phyloP scores from a whole-genome alignment of 2,329 filamentous ascomycete species.

The Fusarium compactum region DNA sequence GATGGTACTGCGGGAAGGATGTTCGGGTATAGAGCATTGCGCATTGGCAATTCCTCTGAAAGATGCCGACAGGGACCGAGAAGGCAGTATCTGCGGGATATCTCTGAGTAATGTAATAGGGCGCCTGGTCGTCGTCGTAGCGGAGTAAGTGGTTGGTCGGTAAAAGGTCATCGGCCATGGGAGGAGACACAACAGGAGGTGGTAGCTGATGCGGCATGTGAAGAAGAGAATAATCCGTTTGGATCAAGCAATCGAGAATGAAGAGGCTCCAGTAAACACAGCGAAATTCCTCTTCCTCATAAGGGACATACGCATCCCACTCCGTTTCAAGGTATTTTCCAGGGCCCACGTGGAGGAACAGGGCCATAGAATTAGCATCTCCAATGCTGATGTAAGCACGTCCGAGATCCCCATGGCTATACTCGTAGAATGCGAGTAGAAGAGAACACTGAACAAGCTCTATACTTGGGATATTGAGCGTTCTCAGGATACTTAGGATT shows the following conservation, averaged over 20 bases:
- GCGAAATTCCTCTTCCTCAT: constrained; percentile 54
- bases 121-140: constrained; percentile 39
- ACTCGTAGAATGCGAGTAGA: constrained; percentile 58
- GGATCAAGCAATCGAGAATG: constrained; percentile 56
- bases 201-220: constrained; percentile 51
- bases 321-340: constrained; percentile 50
- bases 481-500: constrained; percentile 52
- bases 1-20: constrained; percentile 24
- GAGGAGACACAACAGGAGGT: constrained; percentile 39
- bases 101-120: constrained; percentile 36
- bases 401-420: constrained; percentile 56
- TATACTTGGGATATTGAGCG: constrained; percentile 51
- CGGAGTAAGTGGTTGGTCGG: constrained; percentile 51
- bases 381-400: constrained; percentile 58
- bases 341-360: constrained; percentile 52
- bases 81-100: constrained; percentile 44
- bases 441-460: constrained; percentile 57
- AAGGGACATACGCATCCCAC: constrained; percentile 41
- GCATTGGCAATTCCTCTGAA: constrained; percentile 52
- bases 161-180: constrained; percentile 50
- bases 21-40: constrained; percentile 51
- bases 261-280: constrained; percentile 59
- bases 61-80: constrained; percentile 49
- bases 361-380: constrained; percentile 53
- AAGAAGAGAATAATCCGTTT: constrained; percentile 48